Base-by-base conservation (phyloP, 2,329 filamentous ascomycete species). In the Aquanectria penicillioides region DNA sequence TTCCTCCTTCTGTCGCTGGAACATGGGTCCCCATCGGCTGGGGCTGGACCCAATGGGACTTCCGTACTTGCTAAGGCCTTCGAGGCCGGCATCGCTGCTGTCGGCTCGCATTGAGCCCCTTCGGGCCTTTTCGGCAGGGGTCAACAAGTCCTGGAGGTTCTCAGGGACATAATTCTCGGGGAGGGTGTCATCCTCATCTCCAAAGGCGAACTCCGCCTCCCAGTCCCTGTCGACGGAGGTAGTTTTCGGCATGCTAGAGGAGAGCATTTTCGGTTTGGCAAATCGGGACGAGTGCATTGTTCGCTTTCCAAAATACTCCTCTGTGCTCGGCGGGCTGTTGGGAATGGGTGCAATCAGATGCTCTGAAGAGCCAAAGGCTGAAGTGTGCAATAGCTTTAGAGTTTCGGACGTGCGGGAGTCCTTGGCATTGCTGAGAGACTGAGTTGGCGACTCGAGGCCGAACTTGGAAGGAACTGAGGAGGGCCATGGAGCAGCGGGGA, bases 381-480 rank as follows among this genome's bases (percentile, higher is more conserved):
- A 89, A n/a, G 81, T 85, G 71, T 89, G 87, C 17, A 90, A 76
- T 57, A 84, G 79, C 73, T 89, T 89, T 22, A 90, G 77, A 6
- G 87, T 86, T 66, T 89, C 86, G 3, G 86, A 88, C 3, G 86
- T 86, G 47, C 85, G 81, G 3, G 80, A 77, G 46, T 89, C 86
- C 65, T 86, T 86, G 56, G 81, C 88, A 25, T 81, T 82, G 71
- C 81, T 84, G 34, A 93, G 83, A 1, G 92, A 93, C 2, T 89
- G 86, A 2, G 93, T 90, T 5, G 93, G 93, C 8, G 91, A 93
- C 49, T 97, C 94, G 65, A 97, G 81, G 12, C 92, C 92, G 69
- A 98, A 97, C 69, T 94, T 92, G 48, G 93, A 92, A 9, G 95
- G 95, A 10, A 98, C 91, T 0, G 94, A 98, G 0, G 94, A 92